Evolutionary conservation across 139 green algal species (phyloP), one percentile per base, ranked within the genome.

Genomic region (Chlorella vulgaris): DNA sequence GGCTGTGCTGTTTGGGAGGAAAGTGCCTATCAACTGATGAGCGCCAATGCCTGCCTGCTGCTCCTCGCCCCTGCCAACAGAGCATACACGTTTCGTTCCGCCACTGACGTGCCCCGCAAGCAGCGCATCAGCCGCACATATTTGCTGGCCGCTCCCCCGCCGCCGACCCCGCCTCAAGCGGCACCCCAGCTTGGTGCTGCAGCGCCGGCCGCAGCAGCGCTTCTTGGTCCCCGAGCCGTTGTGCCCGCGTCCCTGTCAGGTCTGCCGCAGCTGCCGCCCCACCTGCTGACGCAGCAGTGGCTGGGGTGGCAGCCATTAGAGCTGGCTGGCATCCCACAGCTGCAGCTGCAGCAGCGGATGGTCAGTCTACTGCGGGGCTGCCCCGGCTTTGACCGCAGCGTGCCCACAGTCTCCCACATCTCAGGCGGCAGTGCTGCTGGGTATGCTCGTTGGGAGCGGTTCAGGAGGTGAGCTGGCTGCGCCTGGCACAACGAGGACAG

Each of bases 341-440:
- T 29, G 51, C 73, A 79, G 19, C 53, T 79, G 73, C 35, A 50
- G 33, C 73, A 53, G 73, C 73, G 26, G 35, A 50, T 79, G 50
- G 26, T 2, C 33, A 10, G 15, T 1, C 35, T 79, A 53, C 73
- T 79, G 53, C 31, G 29, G 53, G 22, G 53, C 53, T 79, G 73
- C 53, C 29, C 35, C 0, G 71, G 51, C 36, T n/a, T 79, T 39
- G 73, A 79, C 73, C 73, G 68, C 73, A 79, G 73, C 73, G 73
- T 79, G 73, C 73, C 35, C 35, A 7, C 10, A 50, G 73, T 79
- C 42, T 6, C 36, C 24, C 73, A 79, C 73, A 35, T 79, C 51
- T 28, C 13, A 5, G 73, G 73, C 28, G 73, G 73, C 73, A 79
- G 73, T 53, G 18, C 28, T 3, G 73, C 73, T 22, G 73, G 73